A percentile compares a stretch with the other conserved stretches of the same genome.
phyloP scores from a whole-genome alignment of 2,329 filamentous ascomycete genomes.

The Colletotrichum gloeosporioides region DNA sequence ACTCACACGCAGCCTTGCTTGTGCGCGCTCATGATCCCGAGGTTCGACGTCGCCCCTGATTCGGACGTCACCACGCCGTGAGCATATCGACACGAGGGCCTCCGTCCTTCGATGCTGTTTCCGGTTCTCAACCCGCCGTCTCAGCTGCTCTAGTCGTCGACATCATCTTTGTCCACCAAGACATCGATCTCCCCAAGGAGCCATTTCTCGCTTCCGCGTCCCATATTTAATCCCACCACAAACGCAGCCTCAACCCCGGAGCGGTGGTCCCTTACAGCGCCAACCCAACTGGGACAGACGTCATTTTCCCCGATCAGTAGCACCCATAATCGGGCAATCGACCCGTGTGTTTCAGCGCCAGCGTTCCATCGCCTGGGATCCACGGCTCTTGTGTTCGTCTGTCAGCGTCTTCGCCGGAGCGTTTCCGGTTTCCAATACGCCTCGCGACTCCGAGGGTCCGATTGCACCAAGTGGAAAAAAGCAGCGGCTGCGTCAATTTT shows the following conservation, averaged over 20 bases:
- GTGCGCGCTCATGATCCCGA: background rate
- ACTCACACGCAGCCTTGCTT: background rate
- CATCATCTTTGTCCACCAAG: background rate
- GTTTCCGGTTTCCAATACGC: conserved; percentile 10
- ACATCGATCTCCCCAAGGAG: background rate
- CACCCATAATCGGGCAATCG: background rate
- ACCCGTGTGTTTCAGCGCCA: conserved; percentile 18
- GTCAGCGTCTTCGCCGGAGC: conserved; percentile 15
- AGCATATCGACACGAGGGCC: background rate
- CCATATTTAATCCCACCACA: conserved; percentile 9
- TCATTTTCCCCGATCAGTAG: conserved; percentile 9
- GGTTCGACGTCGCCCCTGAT: background rate
- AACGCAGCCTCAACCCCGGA: background rate
- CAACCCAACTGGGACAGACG: background rate
- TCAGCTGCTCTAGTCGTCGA: background rate
- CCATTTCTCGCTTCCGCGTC: conserved; percentile 5
- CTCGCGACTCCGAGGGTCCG: conserved; percentile 7
- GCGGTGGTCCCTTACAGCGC: background rate
- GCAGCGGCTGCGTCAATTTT: background rate
- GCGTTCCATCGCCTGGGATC: conserved; percentile 1
- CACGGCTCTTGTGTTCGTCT: background rate
- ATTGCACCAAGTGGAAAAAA: background rate
- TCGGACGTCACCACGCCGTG: background rate
- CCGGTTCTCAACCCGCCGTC: background rate
- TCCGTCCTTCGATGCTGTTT: background rate